These are phyloP conservation scores for Hygrophorus pudorinus DNA, from an alignment of 768 basidiomycete genomes.

Conservation along the genomic window DNA sequence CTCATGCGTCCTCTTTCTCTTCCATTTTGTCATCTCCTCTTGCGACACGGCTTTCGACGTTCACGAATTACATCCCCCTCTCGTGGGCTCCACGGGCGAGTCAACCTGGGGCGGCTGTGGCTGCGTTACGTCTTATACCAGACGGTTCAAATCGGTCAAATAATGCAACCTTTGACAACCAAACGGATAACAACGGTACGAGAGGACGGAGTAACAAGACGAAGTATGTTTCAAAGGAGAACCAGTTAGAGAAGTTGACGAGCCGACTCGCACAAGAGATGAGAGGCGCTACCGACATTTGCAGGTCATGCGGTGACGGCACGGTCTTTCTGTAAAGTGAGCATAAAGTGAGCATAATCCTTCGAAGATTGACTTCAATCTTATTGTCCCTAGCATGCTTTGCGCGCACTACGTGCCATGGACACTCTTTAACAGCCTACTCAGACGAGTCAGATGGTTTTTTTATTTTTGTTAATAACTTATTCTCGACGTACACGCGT, in stretches of 20 bases:
- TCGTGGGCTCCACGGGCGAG: conserved; percentile 32
- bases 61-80: conserved; percentile 51
- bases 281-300: conserved; percentile 20
- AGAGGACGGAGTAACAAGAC: background rate
- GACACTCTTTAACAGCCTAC: too few relatives aligned
- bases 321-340: conserved; percentile 32
- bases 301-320: conserved; percentile 30
- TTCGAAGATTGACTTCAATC: too few relatives aligned
- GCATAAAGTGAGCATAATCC: conserved; percentile 24
- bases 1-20: conserved; percentile 30
- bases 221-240: conserved; percentile 48
- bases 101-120: conserved; percentile 9
- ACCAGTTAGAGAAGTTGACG: conserved; percentile 56
- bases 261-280: conserved; percentile 35
- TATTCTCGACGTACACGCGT: too few relatives aligned
- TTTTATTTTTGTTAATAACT: too few relatives aligned
- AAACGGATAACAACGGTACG: background rate
- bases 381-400: too few relatives aligned
- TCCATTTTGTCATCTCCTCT: conserved; percentile 43
- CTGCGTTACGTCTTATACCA: conserved; percentile 4
- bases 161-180: background rate
- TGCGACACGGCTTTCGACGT: conserved; percentile 44
- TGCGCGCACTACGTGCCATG: too few relatives aligned
- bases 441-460: too few relatives aligned
- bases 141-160: background rate